These are phyloP conservation scores for Rhodomyrtus tomentosa DNA, from an alignment of 345 rosid species.

Conservation along the genomic window DNA sequence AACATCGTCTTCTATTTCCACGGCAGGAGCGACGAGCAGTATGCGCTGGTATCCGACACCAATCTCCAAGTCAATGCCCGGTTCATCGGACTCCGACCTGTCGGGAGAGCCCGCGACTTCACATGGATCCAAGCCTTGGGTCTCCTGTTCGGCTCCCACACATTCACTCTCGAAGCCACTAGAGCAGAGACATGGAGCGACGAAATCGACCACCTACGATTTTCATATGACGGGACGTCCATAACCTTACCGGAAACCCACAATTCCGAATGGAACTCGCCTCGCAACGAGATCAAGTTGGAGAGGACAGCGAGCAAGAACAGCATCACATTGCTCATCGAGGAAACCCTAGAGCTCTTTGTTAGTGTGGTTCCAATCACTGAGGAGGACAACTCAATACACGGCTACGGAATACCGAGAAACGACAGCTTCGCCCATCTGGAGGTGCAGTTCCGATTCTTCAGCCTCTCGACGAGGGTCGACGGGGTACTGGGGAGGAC, in stretches of 20 bases:
- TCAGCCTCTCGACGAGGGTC: not conserved
- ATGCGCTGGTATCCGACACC: constrained; percentile 3
- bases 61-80: constrained; percentile 9
- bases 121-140: constrained; percentile 13
- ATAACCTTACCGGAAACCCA: not conserved
- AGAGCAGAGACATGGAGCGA: constrained; percentile 2
- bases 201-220: not conserved
- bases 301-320: constrained; percentile 1
- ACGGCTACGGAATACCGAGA: not conserved
- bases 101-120: constrained; percentile 2
- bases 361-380: constrained; percentile 6
- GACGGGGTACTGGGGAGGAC: constrained; percentile 5
- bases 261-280: not conserved
- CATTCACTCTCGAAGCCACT: constrained; percentile 2
- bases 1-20: constrained; percentile 12
- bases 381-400: constrained; percentile 1
- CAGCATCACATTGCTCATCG: not conserved
- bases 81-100: constrained; percentile 9
- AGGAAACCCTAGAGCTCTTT: not conserved
- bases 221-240: not conserved
- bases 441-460: constrained; percentile 7
- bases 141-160: constrained; percentile 1
- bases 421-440: constrained; percentile 9
- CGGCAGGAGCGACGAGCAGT: not conserved
- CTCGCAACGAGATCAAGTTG: not conserved